Conservation (phyloP, 2,329 filamentous ascomycete genomes). For the Fusarium drepaniforme region DNA sequence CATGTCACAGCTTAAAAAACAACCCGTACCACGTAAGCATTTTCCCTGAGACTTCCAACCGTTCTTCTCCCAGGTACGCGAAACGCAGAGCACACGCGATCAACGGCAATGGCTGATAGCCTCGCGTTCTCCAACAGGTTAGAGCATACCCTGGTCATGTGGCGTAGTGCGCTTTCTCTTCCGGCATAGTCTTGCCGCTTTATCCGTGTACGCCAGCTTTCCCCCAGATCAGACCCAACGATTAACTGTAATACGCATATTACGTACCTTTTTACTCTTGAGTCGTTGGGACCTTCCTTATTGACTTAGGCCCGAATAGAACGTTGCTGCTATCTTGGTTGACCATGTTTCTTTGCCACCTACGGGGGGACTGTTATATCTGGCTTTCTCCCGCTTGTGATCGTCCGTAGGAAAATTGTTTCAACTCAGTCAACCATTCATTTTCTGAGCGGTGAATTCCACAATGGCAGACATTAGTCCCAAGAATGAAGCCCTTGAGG, state of each 20-base stretch:
- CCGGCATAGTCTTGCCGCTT: constrained; percentile 34
- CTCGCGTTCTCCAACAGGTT: constrained; percentile 7
- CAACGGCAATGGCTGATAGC: constrained; percentile 10
- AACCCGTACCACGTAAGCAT: not conserved
- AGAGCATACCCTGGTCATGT: constrained; percentile 2
- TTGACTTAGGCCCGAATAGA: constrained; percentile 23
- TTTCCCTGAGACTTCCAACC: not conserved
- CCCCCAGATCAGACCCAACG: constrained; percentile 10
- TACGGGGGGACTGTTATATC: constrained; percentile 11
- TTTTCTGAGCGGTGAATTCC: not conserved
- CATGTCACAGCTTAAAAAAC: not conserved
- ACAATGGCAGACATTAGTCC: constrained; percentile 35
- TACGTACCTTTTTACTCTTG: constrained; percentile 26
- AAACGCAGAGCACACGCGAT: constrained; percentile 7
- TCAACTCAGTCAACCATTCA: not conserved
- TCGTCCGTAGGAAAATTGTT: not conserved
- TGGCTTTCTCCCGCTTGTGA: constrained; percentile 8
- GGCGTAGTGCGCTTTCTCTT: constrained; percentile 21
- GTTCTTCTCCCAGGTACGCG: not conserved
- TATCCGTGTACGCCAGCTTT: constrained; percentile 26
- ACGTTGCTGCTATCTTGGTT: not conserved
- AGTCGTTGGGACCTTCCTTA: constrained; percentile 26
- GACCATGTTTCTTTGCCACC: constrained; percentile 9
- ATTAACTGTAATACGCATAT: constrained; percentile 9
- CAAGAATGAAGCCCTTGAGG: constrained; percentile 33